phyloP scores from a whole-genome alignment of 2,329 filamentous ascomycete species.

The Colletotrichum euphorbiae region DNA sequence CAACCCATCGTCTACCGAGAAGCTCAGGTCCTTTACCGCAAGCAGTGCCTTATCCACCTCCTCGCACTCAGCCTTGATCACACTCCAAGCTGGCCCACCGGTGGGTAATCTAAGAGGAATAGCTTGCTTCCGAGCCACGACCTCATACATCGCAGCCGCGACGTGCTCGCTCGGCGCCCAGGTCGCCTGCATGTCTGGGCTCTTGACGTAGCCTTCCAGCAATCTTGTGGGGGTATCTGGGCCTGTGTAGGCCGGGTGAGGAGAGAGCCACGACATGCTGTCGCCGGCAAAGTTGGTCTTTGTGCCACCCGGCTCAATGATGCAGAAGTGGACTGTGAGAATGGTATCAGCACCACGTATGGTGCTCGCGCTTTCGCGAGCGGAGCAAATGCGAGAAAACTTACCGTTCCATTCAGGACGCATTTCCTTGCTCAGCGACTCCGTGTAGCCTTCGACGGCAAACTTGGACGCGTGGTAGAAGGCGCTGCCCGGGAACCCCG shows the following conservation, averaged over 20 bases:
- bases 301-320: constrained; percentile 56
- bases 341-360: not conserved
- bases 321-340: constrained; percentile 52
- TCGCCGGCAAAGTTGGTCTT: constrained; percentile 50
- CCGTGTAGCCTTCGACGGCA: constrained; percentile 60
- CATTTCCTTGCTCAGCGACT: constrained; percentile 58
- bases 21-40: constrained; percentile 1
- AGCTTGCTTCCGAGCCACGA: not conserved
- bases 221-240: constrained; percentile 47
- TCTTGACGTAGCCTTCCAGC: constrained; percentile 17
- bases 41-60: constrained; percentile 6
- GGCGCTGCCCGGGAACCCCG: constrained; percentile 49
- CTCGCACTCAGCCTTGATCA: constrained; percentile 10
- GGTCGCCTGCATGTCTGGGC: constrained; percentile 15
- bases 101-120: constrained; percentile 12
- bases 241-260: constrained; percentile 53
- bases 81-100: constrained; percentile 3
- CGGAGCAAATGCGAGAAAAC: constrained; percentile 18
- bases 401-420: constrained; percentile 55
- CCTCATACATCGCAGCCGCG: constrained; percentile 11
- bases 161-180: constrained; percentile 7
- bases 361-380: not conserved
- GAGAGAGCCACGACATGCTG: constrained; percentile 39
- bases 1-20: constrained; percentile 6
- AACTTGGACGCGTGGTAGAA: constrained; percentile 59